These are phyloP conservation scores for Pyrenophora teres DNA, from an alignment of 2,329 filamentous ascomycete species.

Conservation along the genomic window DNA sequence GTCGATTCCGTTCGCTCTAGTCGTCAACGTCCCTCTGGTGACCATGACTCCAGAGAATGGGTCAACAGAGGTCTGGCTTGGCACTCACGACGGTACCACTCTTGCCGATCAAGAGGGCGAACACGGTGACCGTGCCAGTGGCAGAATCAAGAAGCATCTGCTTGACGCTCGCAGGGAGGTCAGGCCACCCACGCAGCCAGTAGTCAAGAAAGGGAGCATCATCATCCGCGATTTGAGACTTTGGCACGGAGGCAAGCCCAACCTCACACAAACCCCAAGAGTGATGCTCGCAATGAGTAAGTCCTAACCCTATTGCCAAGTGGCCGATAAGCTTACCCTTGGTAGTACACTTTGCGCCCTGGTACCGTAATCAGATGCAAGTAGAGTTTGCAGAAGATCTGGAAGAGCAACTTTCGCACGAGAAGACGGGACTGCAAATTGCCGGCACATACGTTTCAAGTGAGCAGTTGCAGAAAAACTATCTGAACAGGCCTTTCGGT, in stretches of 20 bases:
- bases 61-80: conserved; percentile 58
- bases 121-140: conserved; percentile 46
- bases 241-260: conserved; percentile 59
- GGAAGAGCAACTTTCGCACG: conserved; percentile 50
- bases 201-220: conserved; percentile 52
- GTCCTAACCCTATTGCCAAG: conserved; percentile 1
- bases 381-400: conserved; percentile 60
- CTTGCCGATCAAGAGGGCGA: conserved; percentile 44
- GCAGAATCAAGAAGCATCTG: conserved; percentile 34
- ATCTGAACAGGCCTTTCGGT: conserved; percentile 62
- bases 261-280: conserved; percentile 48
- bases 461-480: conserved; percentile 52
- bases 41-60: conserved; percentile 54
- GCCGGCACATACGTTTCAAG: conserved; percentile 56
- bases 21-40: conserved; percentile 55
- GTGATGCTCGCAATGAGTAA: conserved; percentile 53
- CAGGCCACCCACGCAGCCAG: conserved; percentile 30
- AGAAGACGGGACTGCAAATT: conserved; percentile 53
- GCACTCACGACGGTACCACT: conserved; percentile 50
- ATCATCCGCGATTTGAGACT: conserved; percentile 55
- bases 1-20: conserved; percentile 51
- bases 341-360: conserved; percentile 58
- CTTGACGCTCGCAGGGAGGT: conserved; percentile 23
- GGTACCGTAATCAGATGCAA: conserved; percentile 64
- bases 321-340: conserved; percentile 1